Evolutionary conservation across 345 rosid species (phyloP).

Genomic region (Draba incana): DNA sequence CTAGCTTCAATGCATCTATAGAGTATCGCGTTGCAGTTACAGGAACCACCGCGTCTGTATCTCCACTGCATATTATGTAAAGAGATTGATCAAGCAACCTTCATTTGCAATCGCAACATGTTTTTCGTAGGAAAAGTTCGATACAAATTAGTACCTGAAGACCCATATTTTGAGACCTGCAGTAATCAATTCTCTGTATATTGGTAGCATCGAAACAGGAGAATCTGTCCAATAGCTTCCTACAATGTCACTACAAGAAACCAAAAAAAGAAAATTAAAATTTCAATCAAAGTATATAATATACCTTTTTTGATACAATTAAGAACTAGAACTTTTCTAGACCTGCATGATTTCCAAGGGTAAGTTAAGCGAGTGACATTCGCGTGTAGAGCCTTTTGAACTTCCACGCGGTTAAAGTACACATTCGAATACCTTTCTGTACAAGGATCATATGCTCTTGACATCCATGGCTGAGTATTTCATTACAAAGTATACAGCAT

Average conservation of each 20-base stretch:
- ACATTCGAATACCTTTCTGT: conserved; percentile 72
- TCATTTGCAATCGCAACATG: neutral
- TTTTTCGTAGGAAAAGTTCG: neutral
- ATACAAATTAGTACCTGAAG: conserved; percentile 58
- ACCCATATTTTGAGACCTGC: conserved; percentile 85
- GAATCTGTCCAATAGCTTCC: conserved; percentile 72
- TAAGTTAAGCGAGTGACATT: conserved; percentile 73
- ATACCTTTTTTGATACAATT: conserved; percentile 8
- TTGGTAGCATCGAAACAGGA: conserved; percentile 76
- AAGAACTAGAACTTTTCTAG: neutral
- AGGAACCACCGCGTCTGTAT: conserved; percentile 92
- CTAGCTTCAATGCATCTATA: conserved; percentile 77
- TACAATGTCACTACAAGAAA: conserved; percentile 59
- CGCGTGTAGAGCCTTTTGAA: conserved; percentile 90
- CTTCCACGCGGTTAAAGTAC: conserved; percentile 80
- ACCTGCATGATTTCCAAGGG: conserved; percentile 95
- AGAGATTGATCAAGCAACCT: conserved; percentile 29
- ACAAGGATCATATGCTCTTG: conserved; percentile 99
- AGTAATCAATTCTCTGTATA: conserved; percentile 64
- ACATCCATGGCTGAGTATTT: conserved; percentile 85
- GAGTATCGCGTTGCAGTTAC: conserved; percentile 90
- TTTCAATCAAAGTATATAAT: neutral
- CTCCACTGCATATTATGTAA: conserved; percentile 66
- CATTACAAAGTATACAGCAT: conserved; percentile 25
- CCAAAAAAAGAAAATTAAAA: neutral